Conservation (phyloP, 495 filamentous ascomycete genomes). For the Podospora conica region DNA sequence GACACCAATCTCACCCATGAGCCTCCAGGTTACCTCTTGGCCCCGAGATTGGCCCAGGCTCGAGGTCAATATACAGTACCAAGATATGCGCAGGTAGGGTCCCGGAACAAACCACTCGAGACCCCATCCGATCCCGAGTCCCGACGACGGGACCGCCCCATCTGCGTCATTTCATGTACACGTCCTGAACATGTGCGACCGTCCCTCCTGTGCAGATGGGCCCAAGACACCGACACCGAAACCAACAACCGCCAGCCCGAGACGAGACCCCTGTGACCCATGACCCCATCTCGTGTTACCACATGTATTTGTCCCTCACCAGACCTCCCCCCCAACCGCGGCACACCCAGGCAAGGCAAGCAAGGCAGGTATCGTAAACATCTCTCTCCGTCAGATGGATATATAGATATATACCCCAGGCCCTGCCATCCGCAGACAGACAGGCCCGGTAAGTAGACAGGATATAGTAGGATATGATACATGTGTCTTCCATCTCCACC, state of each 20-base stretch:
- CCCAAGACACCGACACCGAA: not conserved
- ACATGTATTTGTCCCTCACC: too few species aligned
- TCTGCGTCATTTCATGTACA: not conserved
- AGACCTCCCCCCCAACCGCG: too few species aligned
- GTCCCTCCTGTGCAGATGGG: not conserved
- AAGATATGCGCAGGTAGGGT: not conserved
- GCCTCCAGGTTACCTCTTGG: too few species aligned
- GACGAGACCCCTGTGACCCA: not conserved
- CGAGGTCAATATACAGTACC: too few species aligned
- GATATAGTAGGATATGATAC: not conserved
- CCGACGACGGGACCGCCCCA: not conserved
- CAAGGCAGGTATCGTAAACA: not conserved
- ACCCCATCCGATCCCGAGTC: not conserved
- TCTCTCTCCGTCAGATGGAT: not conserved
- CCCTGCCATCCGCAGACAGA: not conserved
- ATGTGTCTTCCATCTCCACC: not conserved
- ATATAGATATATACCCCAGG: not conserved
- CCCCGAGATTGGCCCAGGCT: too few species aligned
- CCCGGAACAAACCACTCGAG: too few species aligned
- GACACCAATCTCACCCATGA: too few species aligned
- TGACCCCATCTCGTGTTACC: too few species aligned
- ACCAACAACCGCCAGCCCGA: not conserved
- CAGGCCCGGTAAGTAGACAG: not conserved
- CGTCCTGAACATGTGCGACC: not conserved
- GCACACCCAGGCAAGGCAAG: not conserved